Evolutionary conservation across 2,329 filamentous ascomycete genomes (phyloP), one percentile per base, ranked within the genome.

Genomic region (Paraphaeosphaeria minitans): DNA sequence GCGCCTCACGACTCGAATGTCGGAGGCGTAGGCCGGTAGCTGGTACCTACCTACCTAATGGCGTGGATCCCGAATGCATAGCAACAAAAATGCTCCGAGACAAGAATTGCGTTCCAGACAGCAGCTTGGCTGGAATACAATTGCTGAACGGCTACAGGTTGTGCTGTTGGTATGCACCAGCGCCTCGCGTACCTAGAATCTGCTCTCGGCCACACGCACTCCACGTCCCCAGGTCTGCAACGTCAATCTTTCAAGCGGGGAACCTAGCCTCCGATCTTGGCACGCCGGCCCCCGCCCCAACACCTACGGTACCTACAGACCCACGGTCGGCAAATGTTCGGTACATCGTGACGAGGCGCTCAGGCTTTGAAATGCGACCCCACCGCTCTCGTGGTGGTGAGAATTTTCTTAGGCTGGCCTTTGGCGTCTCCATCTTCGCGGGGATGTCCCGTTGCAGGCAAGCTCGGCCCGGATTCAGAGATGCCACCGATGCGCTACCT

Each of bases 1-100:
- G 46, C 58, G 60, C 56, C 55, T 63, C 61, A 57, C 54, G 57
- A 63, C 55, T 55, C 59, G 54, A 47, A 35, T 57, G 61, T 61
- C 57, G 63, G 58, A 55, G 50, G 33, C 13, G 42, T 45, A 5
- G 14, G n/a, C 51, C 53, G 42, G 45, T 43, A 42, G 48, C 39
- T 55, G 42, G 21, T 7, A 4, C n/a, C n/a, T n/a, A n/a, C n/a
- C n/a, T n/a, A n/a, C n/a, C n/a, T n/a, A n/a, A n/a, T 14, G 16
- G 24, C 16, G 37, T 31, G 16, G n/a, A 13, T 19, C 41, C 19
- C 19, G 37, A 4, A 21, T 43, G 41, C 41, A 19, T 19, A 43
- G 41, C 24, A 16, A 29, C 31, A 12, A 22, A 46, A 19, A 22
- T 43, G 8, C 41, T 9, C 10, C 12, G 19, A n/a, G 3, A 39